Percentiles rank a stretch among this genome's conserved stretches.
Conservation (phyloP, 805 yeast species). For the Suhomyces emberorum region DNA sequence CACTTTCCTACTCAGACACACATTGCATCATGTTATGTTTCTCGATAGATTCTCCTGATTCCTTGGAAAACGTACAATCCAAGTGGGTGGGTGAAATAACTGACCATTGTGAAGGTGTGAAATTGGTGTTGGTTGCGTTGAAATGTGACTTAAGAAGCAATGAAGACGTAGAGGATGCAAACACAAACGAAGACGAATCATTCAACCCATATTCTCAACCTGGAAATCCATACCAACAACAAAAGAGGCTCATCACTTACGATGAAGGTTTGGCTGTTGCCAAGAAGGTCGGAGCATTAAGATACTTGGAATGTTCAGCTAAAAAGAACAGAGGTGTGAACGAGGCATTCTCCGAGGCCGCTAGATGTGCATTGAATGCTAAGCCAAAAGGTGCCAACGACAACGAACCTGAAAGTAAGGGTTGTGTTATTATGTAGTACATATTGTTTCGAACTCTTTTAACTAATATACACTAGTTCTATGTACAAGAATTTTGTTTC, state of each 20-base stretch:
- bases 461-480: not conserved
- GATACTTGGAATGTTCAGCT: slow-evolving; percentile 96
- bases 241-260: slow-evolving; percentile 66
- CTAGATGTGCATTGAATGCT: slow-evolving; percentile 91
- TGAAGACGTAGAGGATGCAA: slow-evolving; percentile 40
- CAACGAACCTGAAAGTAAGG: slow-evolving; percentile 40
- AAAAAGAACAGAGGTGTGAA: slow-evolving; percentile 97
- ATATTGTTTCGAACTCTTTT: slow-evolving; percentile 2
- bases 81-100: slow-evolving; percentile 97
- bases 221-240: slow-evolving; percentile 35
- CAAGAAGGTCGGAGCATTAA: slow-evolving; percentile 85
- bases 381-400: slow-evolving; percentile 72
- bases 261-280: slow-evolving; percentile 95
- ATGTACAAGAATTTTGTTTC: too few species aligned
- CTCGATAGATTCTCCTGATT: slow-evolving; percentile 90
- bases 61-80: slow-evolving; percentile 89
- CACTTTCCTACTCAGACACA: slow-evolving; percentile 90
- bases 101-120: slow-evolving; percentile 96
- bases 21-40: slow-evolving; percentile 97
- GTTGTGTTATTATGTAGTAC: slow-evolving; percentile 37
- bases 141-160: slow-evolving; percentile 86
- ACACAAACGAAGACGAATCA: slow-evolving; percentile 30
- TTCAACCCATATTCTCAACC: slow-evolving; percentile 31
- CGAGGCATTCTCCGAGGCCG: slow-evolving; percentile 98
- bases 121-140: slow-evolving; percentile 87